Evolutionary conservation across 1,139 yeast species (phyloP).

Genomic region (Pichia norvegensis): DNA sequence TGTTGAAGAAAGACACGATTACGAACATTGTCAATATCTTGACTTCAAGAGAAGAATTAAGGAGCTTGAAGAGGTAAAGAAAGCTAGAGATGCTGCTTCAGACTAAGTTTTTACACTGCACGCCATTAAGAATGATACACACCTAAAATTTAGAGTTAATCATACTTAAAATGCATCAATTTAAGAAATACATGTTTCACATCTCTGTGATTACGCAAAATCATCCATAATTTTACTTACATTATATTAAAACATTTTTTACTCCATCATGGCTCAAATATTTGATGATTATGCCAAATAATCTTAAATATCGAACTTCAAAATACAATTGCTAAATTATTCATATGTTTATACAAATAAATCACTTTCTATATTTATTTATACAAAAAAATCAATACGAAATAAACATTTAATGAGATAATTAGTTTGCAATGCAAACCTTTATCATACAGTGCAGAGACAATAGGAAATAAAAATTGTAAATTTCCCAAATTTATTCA

Average conservation of each 20-base stretch:
- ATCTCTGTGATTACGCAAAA: neutral
- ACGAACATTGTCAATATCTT: constrained; percentile 80
- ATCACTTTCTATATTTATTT: neutral
- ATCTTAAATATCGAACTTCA: too few relatives aligned
- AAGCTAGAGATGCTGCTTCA: constrained; percentile 25
- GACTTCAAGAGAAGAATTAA: constrained; percentile 77
- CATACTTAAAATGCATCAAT: neutral
- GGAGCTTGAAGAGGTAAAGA: constrained; percentile 56
- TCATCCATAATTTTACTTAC: neutral
- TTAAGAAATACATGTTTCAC: too few relatives aligned
- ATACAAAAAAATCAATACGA: neutral
- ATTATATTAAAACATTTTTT: too few relatives aligned
- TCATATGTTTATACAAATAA: neutral
- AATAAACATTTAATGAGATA: neutral
- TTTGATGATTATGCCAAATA: too few relatives aligned
- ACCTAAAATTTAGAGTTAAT: too few relatives aligned
- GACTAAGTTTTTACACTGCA: neutral
- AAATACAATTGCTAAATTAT: neutral
- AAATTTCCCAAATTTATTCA: neutral
- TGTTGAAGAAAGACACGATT: constrained; percentile 70
- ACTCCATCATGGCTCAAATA: neutral
- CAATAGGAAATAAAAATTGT: neutral
- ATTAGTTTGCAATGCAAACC: too few relatives aligned
- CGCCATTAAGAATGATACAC: too few relatives aligned
- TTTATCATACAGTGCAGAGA: neutral